These are phyloP conservation scores for Cordyceps javanica DNA, from an alignment of 2,329 filamentous ascomycete genomes.

Conservation along the genomic window DNA sequence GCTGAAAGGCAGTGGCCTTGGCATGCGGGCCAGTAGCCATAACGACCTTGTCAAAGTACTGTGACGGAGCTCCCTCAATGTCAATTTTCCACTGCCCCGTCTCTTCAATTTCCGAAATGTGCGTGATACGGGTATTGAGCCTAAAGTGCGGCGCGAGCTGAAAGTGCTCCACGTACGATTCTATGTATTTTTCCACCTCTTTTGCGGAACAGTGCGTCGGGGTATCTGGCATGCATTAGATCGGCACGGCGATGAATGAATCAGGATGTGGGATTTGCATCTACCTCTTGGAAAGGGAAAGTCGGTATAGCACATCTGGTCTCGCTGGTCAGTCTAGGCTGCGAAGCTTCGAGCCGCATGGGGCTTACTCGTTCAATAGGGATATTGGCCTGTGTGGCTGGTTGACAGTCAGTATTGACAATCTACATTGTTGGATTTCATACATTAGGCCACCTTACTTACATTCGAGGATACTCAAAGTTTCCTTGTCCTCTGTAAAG, in stretches of 20 bases:
- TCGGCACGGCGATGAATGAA: not conserved
- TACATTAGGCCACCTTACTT: not conserved
- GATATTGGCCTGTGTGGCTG: constrained; percentile 27
- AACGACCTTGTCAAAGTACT: constrained; percentile 32
- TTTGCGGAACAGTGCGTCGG: constrained; percentile 20
- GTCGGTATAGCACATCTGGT: constrained; percentile 31
- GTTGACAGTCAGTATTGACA: constrained; percentile 1
- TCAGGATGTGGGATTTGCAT: too few species aligned
- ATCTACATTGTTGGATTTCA: too few species aligned
- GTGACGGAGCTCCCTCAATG: constrained; percentile 18
- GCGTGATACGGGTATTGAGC: constrained; percentile 20
- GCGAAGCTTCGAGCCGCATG: too few species aligned
- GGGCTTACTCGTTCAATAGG: constrained; percentile 24
- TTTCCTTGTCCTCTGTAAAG: constrained; percentile 28
- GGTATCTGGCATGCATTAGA: not conserved
- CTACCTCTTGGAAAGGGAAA: constrained; percentile 25
- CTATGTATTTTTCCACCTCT: constrained; percentile 26
- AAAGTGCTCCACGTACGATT: constrained; percentile 29
- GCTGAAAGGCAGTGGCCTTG: constrained; percentile 27
- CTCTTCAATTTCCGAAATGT: constrained; percentile 18
- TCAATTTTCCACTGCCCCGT: constrained; percentile 24
- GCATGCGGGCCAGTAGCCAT: constrained; percentile 29
- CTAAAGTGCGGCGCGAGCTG: constrained; percentile 20
- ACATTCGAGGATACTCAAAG: constrained; percentile 4
- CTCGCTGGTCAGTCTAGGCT: not conserved